Evolutionary conservation across 805 yeast species (phyloP).

Genomic region (Candida berthetii): DNA sequence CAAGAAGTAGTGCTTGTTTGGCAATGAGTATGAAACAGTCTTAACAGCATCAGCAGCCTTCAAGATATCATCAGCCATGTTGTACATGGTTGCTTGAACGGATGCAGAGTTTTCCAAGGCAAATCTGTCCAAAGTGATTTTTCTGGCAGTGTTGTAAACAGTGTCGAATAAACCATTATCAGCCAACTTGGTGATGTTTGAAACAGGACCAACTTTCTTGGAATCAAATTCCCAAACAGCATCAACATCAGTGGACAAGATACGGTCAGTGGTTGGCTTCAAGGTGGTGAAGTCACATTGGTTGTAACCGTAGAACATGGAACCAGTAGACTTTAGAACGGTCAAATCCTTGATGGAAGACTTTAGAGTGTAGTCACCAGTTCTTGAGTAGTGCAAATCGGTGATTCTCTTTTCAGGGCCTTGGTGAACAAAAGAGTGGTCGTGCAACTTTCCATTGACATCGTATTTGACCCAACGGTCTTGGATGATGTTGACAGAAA

Average conservation of each 20-base stretch:
- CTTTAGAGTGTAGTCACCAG: conserved; percentile 49
- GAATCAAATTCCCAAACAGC: conserved; percentile 65
- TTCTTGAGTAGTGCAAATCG: conserved; percentile 42
- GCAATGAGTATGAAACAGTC: conserved; percentile 69
- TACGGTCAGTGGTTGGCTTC: conserved; percentile 76
- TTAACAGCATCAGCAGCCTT: conserved; percentile 47
- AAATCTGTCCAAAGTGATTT: conserved; percentile 66
- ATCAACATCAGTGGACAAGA: conserved; percentile 80
- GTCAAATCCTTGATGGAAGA: conserved; percentile 76
- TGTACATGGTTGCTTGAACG: conserved; percentile 95
- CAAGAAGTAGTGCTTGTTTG: conserved; percentile 89
- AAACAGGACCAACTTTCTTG: conserved; percentile 42
- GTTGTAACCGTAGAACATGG: conserved; percentile 87
- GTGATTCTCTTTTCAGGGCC: conserved; percentile 76
- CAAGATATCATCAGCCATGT: conserved; percentile 77
- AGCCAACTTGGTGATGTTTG: conserved; percentile 43
- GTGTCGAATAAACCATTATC: conserved; percentile 58
- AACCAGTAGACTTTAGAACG: conserved; percentile 85
- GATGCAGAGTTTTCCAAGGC: conserved; percentile 88
- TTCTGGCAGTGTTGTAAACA: conserved; percentile 57
- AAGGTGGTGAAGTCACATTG: conserved; percentile 86
- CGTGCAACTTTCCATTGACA: conserved; percentile 71
- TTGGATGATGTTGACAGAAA: conserved; percentile 63
- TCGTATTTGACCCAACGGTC: conserved; percentile 72
- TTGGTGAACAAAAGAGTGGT: conserved; percentile 79